Percentiles rank a stretch among this genome's conserved stretches.
Evolutionary conservation across 2,329 filamentous ascomycete genomes (phyloP).

Genomic region (Diaporthe sp.): DNA sequence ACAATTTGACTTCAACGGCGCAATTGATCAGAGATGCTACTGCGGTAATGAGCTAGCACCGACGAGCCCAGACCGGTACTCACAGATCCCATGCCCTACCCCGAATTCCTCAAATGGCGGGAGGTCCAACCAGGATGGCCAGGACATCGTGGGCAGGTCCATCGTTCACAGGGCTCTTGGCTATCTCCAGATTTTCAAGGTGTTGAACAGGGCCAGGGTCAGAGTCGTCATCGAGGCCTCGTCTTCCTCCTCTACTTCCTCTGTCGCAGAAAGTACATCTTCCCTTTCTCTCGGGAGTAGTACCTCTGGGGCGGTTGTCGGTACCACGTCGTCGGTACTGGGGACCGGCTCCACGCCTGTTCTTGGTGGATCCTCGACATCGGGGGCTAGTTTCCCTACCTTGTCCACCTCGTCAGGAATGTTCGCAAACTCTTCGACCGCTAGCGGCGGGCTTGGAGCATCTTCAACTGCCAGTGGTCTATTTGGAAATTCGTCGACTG

Average conservation of each 20-base stretch:
- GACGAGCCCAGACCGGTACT: background rate
- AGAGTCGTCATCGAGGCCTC: background rate
- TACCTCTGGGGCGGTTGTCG: background rate
- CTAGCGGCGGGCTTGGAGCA: background rate
- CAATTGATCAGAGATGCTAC: background rate
- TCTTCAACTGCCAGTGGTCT: background rate
- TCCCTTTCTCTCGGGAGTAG: background rate
- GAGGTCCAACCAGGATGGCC: background rate
- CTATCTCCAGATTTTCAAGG: background rate
- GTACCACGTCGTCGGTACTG: background rate
- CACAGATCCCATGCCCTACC: background rate
- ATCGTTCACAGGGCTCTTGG: background rate
- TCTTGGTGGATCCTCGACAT: background rate
- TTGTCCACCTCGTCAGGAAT: background rate
- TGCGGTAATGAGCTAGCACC: background rate
- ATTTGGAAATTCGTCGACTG: background rate
- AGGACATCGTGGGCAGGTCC: background rate
- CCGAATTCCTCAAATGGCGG: background rate
- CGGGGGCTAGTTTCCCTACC: background rate
- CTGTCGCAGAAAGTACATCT: background rate
- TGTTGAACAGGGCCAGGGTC: background rate
- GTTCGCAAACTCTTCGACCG: background rate
- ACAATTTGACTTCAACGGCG: background rate
- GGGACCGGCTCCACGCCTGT: background rate
- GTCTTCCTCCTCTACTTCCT: background rate